Base-by-base conservation (phyloP, 2,329 filamentous ascomycete genomes). In the Thelonectria blattea region DNA sequence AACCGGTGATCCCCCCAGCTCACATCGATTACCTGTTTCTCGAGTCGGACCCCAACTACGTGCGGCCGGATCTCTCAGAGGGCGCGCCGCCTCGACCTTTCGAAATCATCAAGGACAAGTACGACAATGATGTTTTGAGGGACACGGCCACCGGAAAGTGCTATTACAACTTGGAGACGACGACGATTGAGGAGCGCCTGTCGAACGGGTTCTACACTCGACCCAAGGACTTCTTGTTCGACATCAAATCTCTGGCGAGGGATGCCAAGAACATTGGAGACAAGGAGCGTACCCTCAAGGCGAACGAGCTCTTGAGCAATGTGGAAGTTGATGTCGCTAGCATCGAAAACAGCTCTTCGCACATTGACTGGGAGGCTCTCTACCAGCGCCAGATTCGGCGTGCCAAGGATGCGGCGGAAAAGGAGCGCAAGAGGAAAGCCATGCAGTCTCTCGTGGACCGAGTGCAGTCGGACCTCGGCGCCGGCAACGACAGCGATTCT, bases 191-290 rank as follows among this genome's bases (percentile, higher is more conserved):
- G 78, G 93, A 97, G 74, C 89, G 95, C n/a, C 81, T 99, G 34
- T 96, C 93, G 5, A 98, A 99, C 74, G 95, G 95, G 5, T 99
- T 92, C 77, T 99, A 99, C 76, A 92, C 93, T 68, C 88, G 93
- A 11, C 92, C 93, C 0, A 89, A 89, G 69, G 94, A 97, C 73
- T 99, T 97, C 72, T 78, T 96, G 52, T 88, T 88, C 42, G 95
- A 99, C 73, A 91, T 98, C 70, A 91, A 90, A 73, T 86, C 89
- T 37, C 80, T 99, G 5, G 89, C 90, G 20, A 94, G 92, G 73
- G 95, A 99, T 77, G 89, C 93, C 11, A 91, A 88, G 72, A 88
- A 88, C 11, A 85, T 88, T 59, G 91, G 90, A n/a, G 94, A 98
- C 70, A 88, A 89, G 68, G 91, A 96, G 63, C 85, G 92, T 42